Evolutionary conservation across 306 rosid genomes (phyloP).

Genomic region (Corylus heterophylla): DNA sequence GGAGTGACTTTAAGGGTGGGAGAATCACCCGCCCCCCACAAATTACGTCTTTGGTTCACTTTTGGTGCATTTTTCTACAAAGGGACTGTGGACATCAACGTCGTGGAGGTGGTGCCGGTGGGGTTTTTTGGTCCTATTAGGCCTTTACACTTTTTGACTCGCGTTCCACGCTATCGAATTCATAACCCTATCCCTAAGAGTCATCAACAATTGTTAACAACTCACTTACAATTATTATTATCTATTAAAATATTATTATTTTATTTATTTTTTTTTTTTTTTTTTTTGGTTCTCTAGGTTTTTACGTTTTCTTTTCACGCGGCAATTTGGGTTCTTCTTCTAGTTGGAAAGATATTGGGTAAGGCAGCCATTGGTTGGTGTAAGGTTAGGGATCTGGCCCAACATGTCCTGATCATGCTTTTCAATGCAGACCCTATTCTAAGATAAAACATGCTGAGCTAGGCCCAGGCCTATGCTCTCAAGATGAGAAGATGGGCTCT

Average conservation of each 20-base stretch:
- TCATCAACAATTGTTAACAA: background rate
- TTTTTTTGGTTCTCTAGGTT: background rate
- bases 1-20: constrained; percentile 25
- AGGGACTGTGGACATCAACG: background rate
- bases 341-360: background rate
- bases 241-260: background rate
- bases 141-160: background rate
- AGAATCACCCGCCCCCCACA: background rate
- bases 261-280: too few relatives aligned
- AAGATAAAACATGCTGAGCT: background rate
- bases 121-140: background rate
- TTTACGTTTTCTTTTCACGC: background rate
- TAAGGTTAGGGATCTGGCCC: too few relatives aligned
- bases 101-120: constrained; percentile 19
- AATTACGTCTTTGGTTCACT: background rate
- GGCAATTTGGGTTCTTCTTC: too few relatives aligned
- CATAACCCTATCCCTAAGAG: too few relatives aligned
- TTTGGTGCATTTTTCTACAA: background rate
- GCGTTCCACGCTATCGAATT: background rate
- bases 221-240: background rate
- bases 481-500: too few relatives aligned
- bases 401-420: background rate
- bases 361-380: background rate
- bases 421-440: background rate
- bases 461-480: too few relatives aligned